These are phyloP conservation scores for Zymoseptoria ardabiliae DNA, from an alignment of 2,329 filamentous ascomycete species.

Conservation along the genomic window DNA sequence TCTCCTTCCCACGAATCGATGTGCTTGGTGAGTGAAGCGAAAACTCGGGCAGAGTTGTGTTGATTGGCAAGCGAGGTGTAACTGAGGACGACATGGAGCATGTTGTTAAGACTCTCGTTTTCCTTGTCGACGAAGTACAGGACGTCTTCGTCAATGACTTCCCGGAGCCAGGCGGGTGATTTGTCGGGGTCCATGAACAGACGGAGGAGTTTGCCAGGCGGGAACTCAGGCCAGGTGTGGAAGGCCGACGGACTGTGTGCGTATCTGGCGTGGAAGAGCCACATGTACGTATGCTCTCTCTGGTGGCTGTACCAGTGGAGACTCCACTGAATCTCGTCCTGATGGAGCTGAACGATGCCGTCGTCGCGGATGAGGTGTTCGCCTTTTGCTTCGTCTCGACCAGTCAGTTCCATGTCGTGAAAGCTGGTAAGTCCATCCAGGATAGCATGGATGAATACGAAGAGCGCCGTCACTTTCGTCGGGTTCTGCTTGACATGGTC, in stretches of 20 bases:
- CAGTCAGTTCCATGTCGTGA: background rate
- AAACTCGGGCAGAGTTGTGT: background rate
- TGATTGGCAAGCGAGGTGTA: background rate
- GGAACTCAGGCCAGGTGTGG: background rate
- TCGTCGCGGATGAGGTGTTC: background rate
- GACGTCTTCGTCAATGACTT: constrained; percentile 1
- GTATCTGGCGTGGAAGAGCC: background rate
- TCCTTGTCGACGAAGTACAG: constrained; percentile 4
- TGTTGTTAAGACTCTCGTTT: background rate
- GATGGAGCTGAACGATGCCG: background rate
- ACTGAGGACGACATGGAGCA: background rate
- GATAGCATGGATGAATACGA: constrained; percentile 11
- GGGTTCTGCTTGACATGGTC: constrained; percentile 3
- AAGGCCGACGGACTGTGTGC: background rate
- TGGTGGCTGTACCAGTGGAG: background rate
- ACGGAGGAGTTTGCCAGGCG: constrained; percentile 6
- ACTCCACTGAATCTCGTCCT: background rate
- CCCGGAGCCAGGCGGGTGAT: background rate
- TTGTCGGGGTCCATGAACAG: constrained; percentile 1
- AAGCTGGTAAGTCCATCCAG: constrained; percentile 5
- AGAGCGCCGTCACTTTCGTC: constrained; percentile 10
- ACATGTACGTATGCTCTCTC: background rate
- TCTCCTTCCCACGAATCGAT: constrained; percentile 10
- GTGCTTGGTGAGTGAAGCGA: background rate
- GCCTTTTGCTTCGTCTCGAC: background rate